A percentile compares a stretch with the other conserved stretches of the same genome.
These are phyloP conservation scores for Plasmodium berghei DNA, from an alignment of 169 alveolate genomes.

Conservation along the genomic window DNA sequence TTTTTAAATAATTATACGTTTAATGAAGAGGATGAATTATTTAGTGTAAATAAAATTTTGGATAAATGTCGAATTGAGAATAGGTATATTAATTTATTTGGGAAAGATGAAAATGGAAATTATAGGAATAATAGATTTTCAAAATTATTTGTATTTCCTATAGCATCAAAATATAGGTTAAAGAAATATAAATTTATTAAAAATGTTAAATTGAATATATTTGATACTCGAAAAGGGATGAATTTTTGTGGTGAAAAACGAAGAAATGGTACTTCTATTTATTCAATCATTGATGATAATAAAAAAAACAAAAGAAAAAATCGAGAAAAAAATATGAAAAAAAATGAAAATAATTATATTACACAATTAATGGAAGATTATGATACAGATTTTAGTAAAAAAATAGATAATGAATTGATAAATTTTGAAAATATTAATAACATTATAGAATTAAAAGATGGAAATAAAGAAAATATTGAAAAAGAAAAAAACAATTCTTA, in stretches of 20 bases:
- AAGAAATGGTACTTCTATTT: not conserved
- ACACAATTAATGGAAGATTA: not conserved
- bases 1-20: slow-evolving; percentile 38
- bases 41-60: slow-evolving; percentile 24
- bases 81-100: slow-evolving; percentile 18
- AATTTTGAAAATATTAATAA: slow-evolving; percentile 24
- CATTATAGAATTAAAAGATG: not conserved
- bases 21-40: slow-evolving; percentile 36
- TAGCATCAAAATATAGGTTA: too few relatives aligned
- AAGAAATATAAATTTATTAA: too few relatives aligned
- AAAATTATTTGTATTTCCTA: slow-evolving; percentile 25
- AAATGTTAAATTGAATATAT: not conserved
- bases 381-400: not conserved
- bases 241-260: not conserved
- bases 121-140: not conserved
- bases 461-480: not conserved
- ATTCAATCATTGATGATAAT: not conserved
- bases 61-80: slow-evolving; percentile 32
- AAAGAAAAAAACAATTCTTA: not conserved
- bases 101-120: not conserved
- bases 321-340: not conserved
- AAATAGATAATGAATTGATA: slow-evolving; percentile 23
- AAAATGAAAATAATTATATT: not conserved
- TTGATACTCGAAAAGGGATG: not conserved
- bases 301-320: not conserved